Evolutionary conservation across 768 basidiomycete species (phyloP).

Genomic region (Xanthoconium stramineum): DNA sequence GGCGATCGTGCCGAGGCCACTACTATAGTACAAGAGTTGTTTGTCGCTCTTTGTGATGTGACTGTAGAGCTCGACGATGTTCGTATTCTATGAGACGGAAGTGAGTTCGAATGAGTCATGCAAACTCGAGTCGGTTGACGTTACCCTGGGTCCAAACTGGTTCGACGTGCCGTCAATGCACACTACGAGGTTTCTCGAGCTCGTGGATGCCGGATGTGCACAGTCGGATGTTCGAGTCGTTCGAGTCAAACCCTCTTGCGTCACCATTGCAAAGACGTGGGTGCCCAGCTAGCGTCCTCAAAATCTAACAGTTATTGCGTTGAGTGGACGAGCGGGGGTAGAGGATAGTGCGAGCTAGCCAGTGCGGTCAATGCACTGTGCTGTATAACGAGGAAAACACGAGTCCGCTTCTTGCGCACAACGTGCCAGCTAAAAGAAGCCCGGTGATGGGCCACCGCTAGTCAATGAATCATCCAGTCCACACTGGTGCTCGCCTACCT

Average conservation of each 20-base stretch:
- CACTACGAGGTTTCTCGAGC: slow-evolving; percentile 25
- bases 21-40: slow-evolving; percentile 41
- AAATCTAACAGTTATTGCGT: not conserved
- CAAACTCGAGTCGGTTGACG: not conserved
- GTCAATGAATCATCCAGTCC: not conserved
- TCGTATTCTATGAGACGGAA: slow-evolving; percentile 34
- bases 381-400: slow-evolving; percentile 4
- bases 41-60: slow-evolving; percentile 32
- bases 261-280: not conserved
- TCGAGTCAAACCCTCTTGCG: slow-evolving; percentile 1
- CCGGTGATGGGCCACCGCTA: not conserved
- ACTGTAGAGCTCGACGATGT: slow-evolving; percentile 39
- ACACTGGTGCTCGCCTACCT: not conserved
- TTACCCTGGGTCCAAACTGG: slow-evolving; percentile 34
- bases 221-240: slow-evolving; percentile 6
- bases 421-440: slow-evolving; percentile 6
- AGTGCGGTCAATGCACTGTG: not conserved
- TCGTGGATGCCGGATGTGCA: not conserved
- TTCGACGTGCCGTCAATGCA: slow-evolving; percentile 43
- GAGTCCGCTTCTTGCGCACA: slow-evolving; percentile 6
- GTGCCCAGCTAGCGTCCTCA: not conserved
- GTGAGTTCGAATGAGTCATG: not conserved
- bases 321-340: not conserved
- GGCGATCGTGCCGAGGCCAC: slow-evolving; percentile 38
- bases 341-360: not conserved